Evolutionary conservation across 2,329 filamentous ascomycete species (phyloP).

Genomic region (Epichloe sp.): DNA sequence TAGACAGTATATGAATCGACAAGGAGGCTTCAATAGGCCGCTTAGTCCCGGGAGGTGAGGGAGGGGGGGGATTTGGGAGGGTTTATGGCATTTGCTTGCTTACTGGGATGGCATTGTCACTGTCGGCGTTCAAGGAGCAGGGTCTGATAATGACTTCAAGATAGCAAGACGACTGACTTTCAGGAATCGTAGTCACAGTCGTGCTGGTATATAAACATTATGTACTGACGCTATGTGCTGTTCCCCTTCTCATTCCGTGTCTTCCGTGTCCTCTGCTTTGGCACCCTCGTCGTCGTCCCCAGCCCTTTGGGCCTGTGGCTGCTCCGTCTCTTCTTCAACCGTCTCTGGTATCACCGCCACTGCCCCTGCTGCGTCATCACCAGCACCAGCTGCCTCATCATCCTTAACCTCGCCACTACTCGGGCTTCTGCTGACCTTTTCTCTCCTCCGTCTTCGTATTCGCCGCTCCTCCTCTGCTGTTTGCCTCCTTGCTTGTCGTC

Average conservation of each 20-base stretch:
- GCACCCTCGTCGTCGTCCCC: slow-evolving; percentile 4
- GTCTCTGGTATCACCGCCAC: slow-evolving; percentile 4
- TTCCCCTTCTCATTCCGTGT: slow-evolving; percentile 4
- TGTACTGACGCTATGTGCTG: slow-evolving; percentile 17
- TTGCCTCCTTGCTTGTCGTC: slow-evolving; percentile 50
- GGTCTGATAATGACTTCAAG: too few relatives aligned
- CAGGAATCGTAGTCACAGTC: background rate
- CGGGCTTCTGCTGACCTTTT: slow-evolving; percentile 36
- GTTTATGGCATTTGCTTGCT: too few relatives aligned
- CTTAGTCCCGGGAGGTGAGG: slow-evolving; percentile 43
- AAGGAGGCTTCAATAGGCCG: slow-evolving; percentile 70
- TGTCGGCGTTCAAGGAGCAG: too few relatives aligned
- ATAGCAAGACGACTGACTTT: too few relatives aligned
- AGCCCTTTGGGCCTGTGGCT: background rate
- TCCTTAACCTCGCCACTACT: slow-evolving; percentile 13
- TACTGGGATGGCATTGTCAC: too few relatives aligned
- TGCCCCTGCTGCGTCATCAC: background rate
- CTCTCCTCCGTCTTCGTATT: slow-evolving; percentile 51
- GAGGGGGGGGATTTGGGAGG: too few relatives aligned
- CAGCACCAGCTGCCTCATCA: slow-evolving; percentile 11
- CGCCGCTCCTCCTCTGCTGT: slow-evolving; percentile 69
- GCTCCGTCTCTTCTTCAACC: slow-evolving; percentile 6
- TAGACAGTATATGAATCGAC: slow-evolving; percentile 89
- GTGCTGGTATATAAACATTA: slow-evolving; percentile 25
- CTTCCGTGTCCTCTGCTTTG: slow-evolving; percentile 5